Base-by-base conservation (phyloP, 2,329 filamentous ascomycete genomes). In the Sporothrix sp. region DNA sequence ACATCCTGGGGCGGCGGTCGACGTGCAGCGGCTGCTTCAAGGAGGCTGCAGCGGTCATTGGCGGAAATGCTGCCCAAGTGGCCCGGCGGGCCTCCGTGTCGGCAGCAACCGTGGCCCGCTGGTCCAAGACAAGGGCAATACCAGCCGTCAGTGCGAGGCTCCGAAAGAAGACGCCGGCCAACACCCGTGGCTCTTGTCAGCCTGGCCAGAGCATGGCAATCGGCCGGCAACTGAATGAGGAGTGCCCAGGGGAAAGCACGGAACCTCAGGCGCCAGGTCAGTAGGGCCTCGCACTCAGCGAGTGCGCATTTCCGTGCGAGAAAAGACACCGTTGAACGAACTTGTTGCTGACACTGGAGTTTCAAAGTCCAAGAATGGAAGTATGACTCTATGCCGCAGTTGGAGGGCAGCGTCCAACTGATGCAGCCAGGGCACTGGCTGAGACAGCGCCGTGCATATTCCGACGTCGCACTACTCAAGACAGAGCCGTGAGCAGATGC, bases 401-500 rank as follows among this genome's bases (percentile, higher is more conserved):
- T 25, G 8, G 30, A 42, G 27, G 30, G 16, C 4, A 11, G 28
- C 9, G 4, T 4, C 8, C 33, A 20, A 1, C 32, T 9, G 16
- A 28, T 47, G 7, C 18, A 45, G 13, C 37, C 43, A 20, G 9
- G 28, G 28, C 50, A 42, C 11, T 51, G 50, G 50, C 30, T 47
- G n/a, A 18, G 43, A 32, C 36, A 42, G 23, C 30, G 36, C 3
- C 32, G 21, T 7, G 21, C 32, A 20, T 28, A 16, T 32, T 38
- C 33, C 13, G 40, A 38, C 10, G 10, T 28, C 14, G 32, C 38
- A 9, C 23, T 48, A 10, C 14, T 7, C 42, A 23, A 27, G 14
- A 28, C 25, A 28, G 68, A 73, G 50, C 63, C 73, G 4, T 71
- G 74, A 52, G 64, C 64, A 53, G 60, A 71, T 35, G 25, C 5